Evolutionary conservation across 805 yeast species (phyloP).

Genomic region (Hanseniaspora thailandica): DNA sequence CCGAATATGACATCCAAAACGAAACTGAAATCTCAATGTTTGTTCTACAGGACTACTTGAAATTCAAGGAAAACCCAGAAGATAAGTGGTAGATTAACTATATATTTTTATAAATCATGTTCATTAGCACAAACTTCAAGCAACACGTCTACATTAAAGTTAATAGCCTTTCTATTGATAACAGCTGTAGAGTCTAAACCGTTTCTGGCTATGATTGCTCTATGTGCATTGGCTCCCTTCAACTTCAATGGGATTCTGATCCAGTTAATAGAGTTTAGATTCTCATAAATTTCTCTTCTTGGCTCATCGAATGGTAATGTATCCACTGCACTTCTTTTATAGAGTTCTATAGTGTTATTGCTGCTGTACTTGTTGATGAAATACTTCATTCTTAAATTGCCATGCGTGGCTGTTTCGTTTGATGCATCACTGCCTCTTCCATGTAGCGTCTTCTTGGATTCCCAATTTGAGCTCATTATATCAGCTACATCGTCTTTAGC

Average conservation of each 20-base stretch:
- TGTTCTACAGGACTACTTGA: conserved; percentile 52
- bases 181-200: conserved; percentile 34
- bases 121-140: background rate
- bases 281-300: conserved; percentile 35
- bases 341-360: conserved; percentile 17
- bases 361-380: conserved; percentile 24
- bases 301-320: conserved; percentile 30
- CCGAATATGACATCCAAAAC: conserved; percentile 54
- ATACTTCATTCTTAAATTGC: conserved; percentile 19
- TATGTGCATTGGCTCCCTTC: conserved; percentile 71
- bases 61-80: conserved; percentile 68
- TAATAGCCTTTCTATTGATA: background rate
- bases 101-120: background rate
- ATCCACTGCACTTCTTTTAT: conserved; percentile 17
- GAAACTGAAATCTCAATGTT: conserved; percentile 88
- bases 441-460: conserved; percentile 15
- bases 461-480: conserved; percentile 19
- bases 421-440: conserved; percentile 14
- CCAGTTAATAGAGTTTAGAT: conserved; percentile 61
- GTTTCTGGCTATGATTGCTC: conserved; percentile 69
- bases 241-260: conserved; percentile 62
- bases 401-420: background rate
- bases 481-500: conserved; percentile 22
- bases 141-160: conserved; percentile 6
- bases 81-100: conserved; percentile 63